A percentile compares a stretch with the other conserved stretches of the same genome.
These are phyloP conservation scores for Tolypocladium endophyticum DNA, from an alignment of 2,329 filamentous ascomycete species.

Conservation along the genomic window DNA sequence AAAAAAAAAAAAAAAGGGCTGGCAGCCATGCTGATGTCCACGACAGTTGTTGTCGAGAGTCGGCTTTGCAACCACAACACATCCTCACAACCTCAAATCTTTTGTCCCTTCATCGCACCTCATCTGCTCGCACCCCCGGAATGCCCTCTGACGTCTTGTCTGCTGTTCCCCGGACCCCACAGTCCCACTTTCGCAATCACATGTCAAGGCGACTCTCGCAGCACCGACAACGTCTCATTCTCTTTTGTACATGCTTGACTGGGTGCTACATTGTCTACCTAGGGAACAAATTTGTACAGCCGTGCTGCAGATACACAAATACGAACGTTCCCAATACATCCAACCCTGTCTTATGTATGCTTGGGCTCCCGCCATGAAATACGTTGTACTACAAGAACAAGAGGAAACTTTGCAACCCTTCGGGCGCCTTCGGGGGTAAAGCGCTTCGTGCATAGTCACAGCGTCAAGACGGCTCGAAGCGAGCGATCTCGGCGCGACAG, in stretches of 20 bases:
- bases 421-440: not conserved
- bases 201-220: not conserved
- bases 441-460: not conserved
- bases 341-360: not conserved
- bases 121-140: not conserved
- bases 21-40: not conserved
- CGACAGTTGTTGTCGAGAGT: not conserved
- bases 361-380: not conserved
- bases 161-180: not conserved
- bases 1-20: too few species aligned
- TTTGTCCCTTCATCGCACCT: not conserved
- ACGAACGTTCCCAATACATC: not conserved
- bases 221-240: not conserved
- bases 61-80: not conserved
- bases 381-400: not conserved
- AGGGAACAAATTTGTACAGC: not conserved
- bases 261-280: too few species aligned
- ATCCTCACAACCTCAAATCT: not conserved
- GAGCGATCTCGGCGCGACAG: not conserved
- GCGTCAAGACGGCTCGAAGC: not conserved
- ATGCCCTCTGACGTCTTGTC: not conserved
- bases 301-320: not conserved
- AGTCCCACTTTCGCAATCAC: not conserved
- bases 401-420: too few species aligned
- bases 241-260: not conserved